These are phyloP conservation scores for Hirschioporus abietinus DNA, from an alignment of 768 basidiomycete species.

Conservation along the genomic window DNA sequence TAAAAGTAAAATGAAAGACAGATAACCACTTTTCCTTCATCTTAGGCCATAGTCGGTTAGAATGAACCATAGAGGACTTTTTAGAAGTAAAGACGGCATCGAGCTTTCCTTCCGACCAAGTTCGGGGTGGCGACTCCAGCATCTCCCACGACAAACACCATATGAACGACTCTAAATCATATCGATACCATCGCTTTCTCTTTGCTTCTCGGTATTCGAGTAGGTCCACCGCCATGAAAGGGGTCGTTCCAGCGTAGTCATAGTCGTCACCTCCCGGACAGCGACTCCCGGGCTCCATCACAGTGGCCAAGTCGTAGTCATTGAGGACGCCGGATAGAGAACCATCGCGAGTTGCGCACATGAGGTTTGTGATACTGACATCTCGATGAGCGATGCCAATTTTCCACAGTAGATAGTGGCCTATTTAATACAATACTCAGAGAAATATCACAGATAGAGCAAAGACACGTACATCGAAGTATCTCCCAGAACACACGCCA, in stretches of 20 bases:
- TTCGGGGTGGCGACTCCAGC: neutral
- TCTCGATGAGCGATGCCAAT: slow-evolving; percentile 25
- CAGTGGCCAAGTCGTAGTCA: slow-evolving; percentile 25
- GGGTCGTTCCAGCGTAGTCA: slow-evolving; percentile 21
- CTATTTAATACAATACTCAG: slow-evolving; percentile 12
- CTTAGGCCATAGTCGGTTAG: neutral
- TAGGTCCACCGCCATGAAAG: slow-evolving; percentile 31
- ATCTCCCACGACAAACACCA: slow-evolving; percentile 22
- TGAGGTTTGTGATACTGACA: slow-evolving; percentile 27
- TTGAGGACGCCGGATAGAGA: slow-evolving; percentile 19
- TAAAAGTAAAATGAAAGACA: neutral
- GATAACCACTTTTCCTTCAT: neutral
- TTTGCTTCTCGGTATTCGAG: slow-evolving; percentile 15
- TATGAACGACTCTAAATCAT: slow-evolving; percentile 29
- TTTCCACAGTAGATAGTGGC: slow-evolving; percentile 25
- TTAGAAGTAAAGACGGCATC: neutral
- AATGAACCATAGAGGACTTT: neutral
- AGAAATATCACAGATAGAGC: neutral
- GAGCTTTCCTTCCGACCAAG: neutral
- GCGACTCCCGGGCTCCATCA: slow-evolving; percentile 4
- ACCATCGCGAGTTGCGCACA: slow-evolving; percentile 18
- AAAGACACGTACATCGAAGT: neutral
- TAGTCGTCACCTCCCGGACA: slow-evolving; percentile 4
- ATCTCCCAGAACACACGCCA: neutral
- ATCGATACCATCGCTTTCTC: slow-evolving; percentile 21